These are phyloP conservation scores for Calycina marina DNA, from an alignment of 2,329 filamentous ascomycete species.

Conservation along the genomic window DNA sequence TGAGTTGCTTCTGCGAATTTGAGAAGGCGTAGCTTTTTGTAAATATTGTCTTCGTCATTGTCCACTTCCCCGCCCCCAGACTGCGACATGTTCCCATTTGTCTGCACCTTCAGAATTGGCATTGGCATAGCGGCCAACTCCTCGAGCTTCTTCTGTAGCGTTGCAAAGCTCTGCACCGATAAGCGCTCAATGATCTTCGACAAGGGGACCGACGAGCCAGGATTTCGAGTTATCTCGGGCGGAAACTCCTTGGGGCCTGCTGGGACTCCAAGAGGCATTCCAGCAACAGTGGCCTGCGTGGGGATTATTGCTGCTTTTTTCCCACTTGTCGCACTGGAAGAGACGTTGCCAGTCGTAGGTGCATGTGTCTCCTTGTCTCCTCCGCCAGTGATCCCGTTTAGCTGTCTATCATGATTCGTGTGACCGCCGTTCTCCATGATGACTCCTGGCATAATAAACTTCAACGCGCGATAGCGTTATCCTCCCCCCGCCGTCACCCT, in stretches of 20 bases:
- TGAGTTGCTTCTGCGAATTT: slow-evolving; percentile 69
- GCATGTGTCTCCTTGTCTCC: slow-evolving; percentile 15
- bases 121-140: slow-evolving; percentile 56
- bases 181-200: slow-evolving; percentile 62
- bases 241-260: too few species aligned
- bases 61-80: slow-evolving; percentile 33
- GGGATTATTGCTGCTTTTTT: not conserved
- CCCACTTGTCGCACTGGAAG: slow-evolving; percentile 8
- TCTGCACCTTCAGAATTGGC: slow-evolving; percentile 31
- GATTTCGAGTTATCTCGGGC: slow-evolving; percentile 55
- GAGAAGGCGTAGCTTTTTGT: slow-evolving; percentile 62
- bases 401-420: slow-evolving; percentile 39
- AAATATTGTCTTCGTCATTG: slow-evolving; percentile 47
- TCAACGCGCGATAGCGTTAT: slow-evolving; percentile 10
- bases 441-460: slow-evolving; percentile 36
- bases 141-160: slow-evolving; percentile 54
- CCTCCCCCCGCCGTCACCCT: slow-evolving; percentile 14
- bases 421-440: slow-evolving; percentile 41
- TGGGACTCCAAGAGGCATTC: slow-evolving; percentile 36
- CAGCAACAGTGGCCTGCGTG: slow-evolving; percentile 10
- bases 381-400: slow-evolving; percentile 26
- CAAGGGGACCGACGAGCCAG: slow-evolving; percentile 61
- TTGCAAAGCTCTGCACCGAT: slow-evolving; percentile 71
- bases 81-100: slow-evolving; percentile 36
- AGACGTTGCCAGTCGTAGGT: slow-evolving; percentile 15